phyloP scores from a whole-genome alignment of 176 grass and related monocot genomes.

The Triticum aestivum region IWGSC_CS_RefSeq_v2.1 NC_057814.1:615360697-615361196 shows the following conservation, averaged over 20 bases:
- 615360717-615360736: slow-evolving; percentile 30
- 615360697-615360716: neutral
- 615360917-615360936: slow-evolving; percentile 90
- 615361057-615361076: neutral
- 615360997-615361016: neutral
- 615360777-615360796: slow-evolving; percentile 89
- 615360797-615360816: slow-evolving; percentile 70
- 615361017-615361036: neutral
- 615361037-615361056: neutral
- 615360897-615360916: slow-evolving; percentile 99
- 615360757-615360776: slow-evolving; percentile 81
- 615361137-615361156: neutral
- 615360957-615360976: slow-evolving; percentile 91
- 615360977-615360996: slow-evolving; percentile 36
- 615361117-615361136: neutral
- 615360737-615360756: slow-evolving; percentile 73
- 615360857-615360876: slow-evolving; percentile 98
- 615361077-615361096: neutral
- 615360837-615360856: slow-evolving; percentile 87
- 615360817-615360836: slow-evolving; percentile 81
- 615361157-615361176: neutral
- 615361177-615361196: neutral
- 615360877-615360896: slow-evolving; percentile 91
- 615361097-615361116: neutral
- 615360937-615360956: slow-evolving; percentile 87